These are phyloP conservation scores for Saccharomycopsis sp. DNA, from an alignment of 805 yeast species.

Conservation along the genomic window DNA sequence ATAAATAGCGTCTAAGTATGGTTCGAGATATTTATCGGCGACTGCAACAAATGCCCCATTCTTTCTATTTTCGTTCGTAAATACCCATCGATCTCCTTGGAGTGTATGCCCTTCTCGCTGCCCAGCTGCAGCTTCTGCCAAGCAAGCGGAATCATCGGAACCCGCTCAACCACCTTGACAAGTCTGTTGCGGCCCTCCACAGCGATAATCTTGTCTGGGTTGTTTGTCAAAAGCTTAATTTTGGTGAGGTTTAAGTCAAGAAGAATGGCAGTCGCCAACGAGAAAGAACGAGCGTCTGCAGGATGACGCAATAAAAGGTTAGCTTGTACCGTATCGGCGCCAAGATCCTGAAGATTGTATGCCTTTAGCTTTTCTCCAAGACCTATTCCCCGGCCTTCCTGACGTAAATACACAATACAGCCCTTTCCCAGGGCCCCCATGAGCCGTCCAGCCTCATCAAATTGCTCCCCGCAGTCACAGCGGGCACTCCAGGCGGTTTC, in stretches of 20 bases:
- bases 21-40: slow-evolving; percentile 27
- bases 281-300: slow-evolving; percentile 93
- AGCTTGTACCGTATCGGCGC: slow-evolving; percentile 98
- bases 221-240: slow-evolving; percentile 80
- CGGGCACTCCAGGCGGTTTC: slow-evolving; percentile 99
- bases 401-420: slow-evolving; percentile 90
- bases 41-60: slow-evolving; percentile 87
- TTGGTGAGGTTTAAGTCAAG: slow-evolving; percentile 70
- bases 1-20: slow-evolving; percentile 3
- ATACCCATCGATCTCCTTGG: slow-evolving; percentile 87
- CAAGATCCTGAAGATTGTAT: slow-evolving; percentile 92
- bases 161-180: slow-evolving; percentile 76
- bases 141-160: slow-evolving; percentile 95
- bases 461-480: slow-evolving; percentile 99
- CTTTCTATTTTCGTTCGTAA: slow-evolving; percentile 89
- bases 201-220: slow-evolving; percentile 92
- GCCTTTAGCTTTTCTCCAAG: slow-evolving; percentile 97
- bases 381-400: slow-evolving; percentile 98
- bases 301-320: slow-evolving; percentile 90
- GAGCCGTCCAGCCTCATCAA: slow-evolving; percentile 92
- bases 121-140: slow-evolving; percentile 53
- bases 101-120: slow-evolving; percentile 56
- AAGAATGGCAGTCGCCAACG: slow-evolving; percentile 88
- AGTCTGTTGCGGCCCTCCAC: slow-evolving; percentile 80
- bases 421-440: slow-evolving; percentile 89